Evolutionary conservation across 805 yeast genomes (phyloP), one percentile per base, ranked within the genome.

Genomic region (Starmerella stellata): DNA sequence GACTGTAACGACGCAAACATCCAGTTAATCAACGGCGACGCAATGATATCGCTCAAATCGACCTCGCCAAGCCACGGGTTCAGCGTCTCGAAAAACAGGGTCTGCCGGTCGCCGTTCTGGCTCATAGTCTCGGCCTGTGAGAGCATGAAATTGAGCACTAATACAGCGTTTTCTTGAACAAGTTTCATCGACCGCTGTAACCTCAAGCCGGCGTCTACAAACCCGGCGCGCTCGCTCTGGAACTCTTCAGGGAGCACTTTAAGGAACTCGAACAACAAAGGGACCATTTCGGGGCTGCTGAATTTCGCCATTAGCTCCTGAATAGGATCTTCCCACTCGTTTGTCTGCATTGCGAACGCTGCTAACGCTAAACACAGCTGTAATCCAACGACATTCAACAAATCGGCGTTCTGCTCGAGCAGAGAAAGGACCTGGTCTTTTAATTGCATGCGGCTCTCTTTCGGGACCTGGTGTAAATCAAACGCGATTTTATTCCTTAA

Each of bases 1-100:
- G 74, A 78, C 7, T 59, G 43, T 29, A 77, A 57, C 1, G 80
- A 72, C 36, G 66, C 66, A 56, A 85, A 79, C 21, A 85, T 69
- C 43, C 83, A 60, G 5, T 69, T 62, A 19, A 83, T 71, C 31
- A 90, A 60, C 1, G 90, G 70, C 16, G 72, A 64, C 8, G 69
- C 59, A 32, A 87, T 58, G n/a, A 90, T 61, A 35, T 72, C 67
- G 38, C 71, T 75, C 21, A 87, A 66, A 3, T 87, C 79, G 36
- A 82, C 72, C 55, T 92, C 98, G 44, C 68, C 69, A 43, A 90
- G 75, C 99, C 99, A 90, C 17, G 92, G 78, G 48, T 76, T 75
- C 41, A 92, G 62, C 58, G 93, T 78, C 44, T 74, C 76, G 41
- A 87, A 65, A 4, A 82, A 65, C 37, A 70, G 57, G 20, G 42